Percentiles rank a stretch among this genome's conserved stretches.
Evolutionary conservation across 495 filamentous ascomycete species (phyloP).

Genomic region (Entonaema liquescens): DNA sequence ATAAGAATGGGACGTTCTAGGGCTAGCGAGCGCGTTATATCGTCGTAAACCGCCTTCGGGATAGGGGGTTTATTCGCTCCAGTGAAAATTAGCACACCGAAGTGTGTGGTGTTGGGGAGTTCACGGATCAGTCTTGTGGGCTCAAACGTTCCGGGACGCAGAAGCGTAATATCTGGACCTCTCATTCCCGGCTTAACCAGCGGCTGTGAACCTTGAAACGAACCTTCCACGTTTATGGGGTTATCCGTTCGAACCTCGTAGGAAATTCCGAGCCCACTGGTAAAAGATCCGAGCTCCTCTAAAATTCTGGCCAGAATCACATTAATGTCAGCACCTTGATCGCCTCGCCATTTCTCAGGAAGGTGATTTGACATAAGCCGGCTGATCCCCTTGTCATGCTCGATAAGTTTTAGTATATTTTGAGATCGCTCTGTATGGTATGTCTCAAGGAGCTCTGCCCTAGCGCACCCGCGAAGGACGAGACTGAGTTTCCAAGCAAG

Average conservation of each 20-base stretch:
- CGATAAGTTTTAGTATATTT: slow-evolving; percentile 48
- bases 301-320: slow-evolving; percentile 53
- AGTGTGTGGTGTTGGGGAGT: slow-evolving; percentile 49
- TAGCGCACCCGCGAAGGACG: slow-evolving; percentile 42
- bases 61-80: slow-evolving; percentile 38
- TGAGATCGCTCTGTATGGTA: slow-evolving; percentile 52
- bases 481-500: slow-evolving; percentile 64
- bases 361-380: slow-evolving; percentile 47
- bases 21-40: not conserved
- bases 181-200: slow-evolving; percentile 46
- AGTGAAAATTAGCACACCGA: slow-evolving; percentile 51
- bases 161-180: slow-evolving; percentile 53
- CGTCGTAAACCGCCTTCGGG: slow-evolving; percentile 1
- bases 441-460: slow-evolving; percentile 44
- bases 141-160: slow-evolving; percentile 55
- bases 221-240: slow-evolving; percentile 43
- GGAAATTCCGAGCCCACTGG: slow-evolving; percentile 54
- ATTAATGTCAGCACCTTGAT: slow-evolving; percentile 54
- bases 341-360: slow-evolving; percentile 53
- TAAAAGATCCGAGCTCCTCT: slow-evolving; percentile 54
- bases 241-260: slow-evolving; percentile 46
- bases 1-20: slow-evolving; percentile 1
- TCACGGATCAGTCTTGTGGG: slow-evolving; percentile 51
- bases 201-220: slow-evolving; percentile 17
- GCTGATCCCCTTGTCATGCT: slow-evolving; percentile 50